Base-by-base conservation (phyloP, 257 asterid genomes). In the Capsicum rhomboideum region DNA sequence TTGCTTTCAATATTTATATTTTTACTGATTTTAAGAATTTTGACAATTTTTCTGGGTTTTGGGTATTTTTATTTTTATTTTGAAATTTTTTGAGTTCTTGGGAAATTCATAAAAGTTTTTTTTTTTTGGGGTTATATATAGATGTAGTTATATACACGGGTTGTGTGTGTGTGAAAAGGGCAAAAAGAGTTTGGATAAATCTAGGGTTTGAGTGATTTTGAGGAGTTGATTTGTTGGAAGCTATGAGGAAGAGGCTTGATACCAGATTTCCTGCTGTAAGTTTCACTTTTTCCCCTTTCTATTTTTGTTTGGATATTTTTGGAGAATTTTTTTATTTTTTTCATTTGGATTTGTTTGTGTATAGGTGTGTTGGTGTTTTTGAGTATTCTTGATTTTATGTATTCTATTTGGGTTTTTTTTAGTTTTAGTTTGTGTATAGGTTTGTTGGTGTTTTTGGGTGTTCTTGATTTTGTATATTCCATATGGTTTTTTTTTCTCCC, bases 231-330 rank as follows among this genome's bases (percentile, higher is more conserved):
- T 75, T 17, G 14, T 75, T 46, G 23, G 81, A 23, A 28, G 89
- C 90, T 88, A 93, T 93, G 97, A 92, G 91, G 84, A 93, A 91
- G 93, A 93, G 87, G 91, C 95, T 93, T 18, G 97, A 93, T 82
- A 92, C 97, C 44, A 94, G 97, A 20, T 93, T 93, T 79, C 97
- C 97, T 10, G 97, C 97, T 53, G 97, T 93, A 87, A 90, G 92
- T 84, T 18, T 79, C 53, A 13, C 17, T 40, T 31, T 63, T 64
- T 28, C 54, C 17, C 53, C 10, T 79, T 37, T 53, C 23, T 78
- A 10, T 58, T 49, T 75, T 31, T 74, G 16, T 75, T 31, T 31
- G 37, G 37, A 1, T 31, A 31, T 31, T 31, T n/a, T n/a, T n/a
- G n/a, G n/a, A n/a, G n/a, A n/a, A n/a, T n/a, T 31, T 34, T 34